Evolutionary conservation across 345 rosid genomes (phyloP), one percentile per base, ranked within the genome.

Genomic region (Citrus maxima): DNA sequence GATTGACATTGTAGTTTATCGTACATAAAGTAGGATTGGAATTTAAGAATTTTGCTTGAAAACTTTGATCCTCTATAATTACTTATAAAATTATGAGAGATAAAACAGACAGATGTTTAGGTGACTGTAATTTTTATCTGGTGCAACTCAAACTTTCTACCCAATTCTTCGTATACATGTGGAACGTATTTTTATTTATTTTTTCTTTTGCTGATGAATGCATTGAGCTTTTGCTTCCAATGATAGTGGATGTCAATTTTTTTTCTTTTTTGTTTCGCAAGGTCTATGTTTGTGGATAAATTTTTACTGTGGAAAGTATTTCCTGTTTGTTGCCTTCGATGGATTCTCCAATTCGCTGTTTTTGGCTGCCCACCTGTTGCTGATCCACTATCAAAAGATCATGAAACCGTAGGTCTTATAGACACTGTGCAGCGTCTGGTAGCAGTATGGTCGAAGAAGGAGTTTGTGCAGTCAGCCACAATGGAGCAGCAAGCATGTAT

Each of bases 401-500:
- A 83, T 37, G 55, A 81, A 65, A 71, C 74, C 8, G 79, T 73
- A n/a, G 83, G 81, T 82, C 90, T 91, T 77, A 79, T 90, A 59
- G 90, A 88, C 73, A 88, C 92, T 74, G 80, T 87, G 64, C 91
- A 89, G 80, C 90, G 82, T 55, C 82, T 96, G 77, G 81, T 88
- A 25, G 80, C 86, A 24, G 93, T 89, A 38, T 96, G 99, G 99
- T 92, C 97, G 62, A 89, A 89, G 79, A 81, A 65, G 77, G 98
- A 92, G 77, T 92, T 94, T 86, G 84, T 94, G 76, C 97, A 83
- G 80, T 89, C 97, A 60, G 84, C 86, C 46, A 78, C 92, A 70
- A 19, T 91, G 78, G 99, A 96, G 85, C 99, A 96, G 91, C 99
- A 96, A 91, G 87, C 90, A 80, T 96, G 98, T 96, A 96, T 91